These are phyloP conservation scores for Gyromitra esculenta DNA, from an alignment of 2,329 filamentous ascomycete species.

Conservation along the genomic window DNA sequence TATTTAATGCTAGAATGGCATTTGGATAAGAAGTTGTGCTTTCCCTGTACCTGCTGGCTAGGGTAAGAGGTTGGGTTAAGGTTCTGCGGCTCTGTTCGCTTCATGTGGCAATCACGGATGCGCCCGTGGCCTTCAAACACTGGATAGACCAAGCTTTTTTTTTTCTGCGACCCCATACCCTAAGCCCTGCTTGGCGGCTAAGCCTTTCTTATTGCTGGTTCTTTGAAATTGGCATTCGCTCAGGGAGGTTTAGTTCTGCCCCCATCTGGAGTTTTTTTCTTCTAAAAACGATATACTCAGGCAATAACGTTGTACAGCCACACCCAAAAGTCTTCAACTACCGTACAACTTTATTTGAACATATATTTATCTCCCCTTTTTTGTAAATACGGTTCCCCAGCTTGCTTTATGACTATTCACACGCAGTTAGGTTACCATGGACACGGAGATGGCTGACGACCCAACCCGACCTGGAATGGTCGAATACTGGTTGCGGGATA, in stretches of 20 bases:
- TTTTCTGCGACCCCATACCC: constrained; percentile 8
- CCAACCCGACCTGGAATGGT: too few relatives aligned
- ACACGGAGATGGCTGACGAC: too few relatives aligned
- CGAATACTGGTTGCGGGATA: too few relatives aligned
- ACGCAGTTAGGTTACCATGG: too few relatives aligned
- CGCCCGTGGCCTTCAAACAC: neutral
- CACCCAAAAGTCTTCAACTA: too few relatives aligned
- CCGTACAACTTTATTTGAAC: too few relatives aligned
- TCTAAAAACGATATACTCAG: too few relatives aligned
- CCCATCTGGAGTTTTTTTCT: too few relatives aligned
- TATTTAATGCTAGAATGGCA: constrained; percentile 14
- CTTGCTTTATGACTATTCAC: too few relatives aligned
- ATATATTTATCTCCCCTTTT: too few relatives aligned
- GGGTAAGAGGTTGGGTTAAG: constrained; percentile 40
- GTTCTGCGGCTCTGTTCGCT: constrained; percentile 41
- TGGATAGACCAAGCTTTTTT: neutral
- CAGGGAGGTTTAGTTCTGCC: neutral
- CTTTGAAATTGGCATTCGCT: neutral
- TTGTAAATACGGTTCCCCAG: too few relatives aligned
- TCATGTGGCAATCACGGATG: neutral
- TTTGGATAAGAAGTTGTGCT: neutral
- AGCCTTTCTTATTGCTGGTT: neutral
- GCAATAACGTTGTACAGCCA: too few relatives aligned
- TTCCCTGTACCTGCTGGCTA: constrained; percentile 12
- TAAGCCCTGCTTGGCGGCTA: constrained; percentile 1